phyloP scores from a whole-genome alignment of 768 basidiomycete genomes.

The Leccinum boreale region DNA sequence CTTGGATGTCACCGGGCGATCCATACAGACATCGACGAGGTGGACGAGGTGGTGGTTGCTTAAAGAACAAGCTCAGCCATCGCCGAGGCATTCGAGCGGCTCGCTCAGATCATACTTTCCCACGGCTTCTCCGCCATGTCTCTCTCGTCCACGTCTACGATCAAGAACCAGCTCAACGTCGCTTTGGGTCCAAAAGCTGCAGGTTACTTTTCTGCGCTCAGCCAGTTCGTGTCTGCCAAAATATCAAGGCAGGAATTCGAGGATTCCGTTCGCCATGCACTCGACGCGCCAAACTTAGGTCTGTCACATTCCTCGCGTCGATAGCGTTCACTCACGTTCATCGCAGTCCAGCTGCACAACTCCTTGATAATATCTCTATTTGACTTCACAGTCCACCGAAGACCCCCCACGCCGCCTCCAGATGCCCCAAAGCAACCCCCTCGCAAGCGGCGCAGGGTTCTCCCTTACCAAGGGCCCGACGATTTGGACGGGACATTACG shows the following conservation, averaged over 20 bases:
- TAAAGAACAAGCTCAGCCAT: background rate
- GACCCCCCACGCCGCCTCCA: constrained; percentile 64
- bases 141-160: constrained; percentile 67
- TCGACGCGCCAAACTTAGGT: constrained; percentile 59
- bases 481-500: constrained; percentile 55
- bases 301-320: constrained; percentile 3
- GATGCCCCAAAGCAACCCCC: constrained; percentile 56
- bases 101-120: constrained; percentile 8
- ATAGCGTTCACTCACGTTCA: constrained; percentile 7
- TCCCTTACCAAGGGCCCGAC: constrained; percentile 71
- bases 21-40: constrained; percentile 31
- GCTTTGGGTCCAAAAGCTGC: constrained; percentile 60
- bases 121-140: constrained; percentile 49
- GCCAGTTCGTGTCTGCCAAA: constrained; percentile 62
- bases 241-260: constrained; percentile 78
- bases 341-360: constrained; percentile 76
- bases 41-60: constrained; percentile 3
- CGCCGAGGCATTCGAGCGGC: background rate
- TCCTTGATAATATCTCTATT: constrained; percentile 81
- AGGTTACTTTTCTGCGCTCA: constrained; percentile 61
- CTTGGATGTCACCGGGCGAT: constrained; percentile 66
- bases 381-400: constrained; percentile 70
- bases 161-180: constrained; percentile 63
- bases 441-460: constrained; percentile 63
- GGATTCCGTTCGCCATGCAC: constrained; percentile 56